Evolutionary conservation across 768 basidiomycete genomes (phyloP), one percentile per base, ranked within the genome.

Genomic region (Podaxis sp.): DNA sequence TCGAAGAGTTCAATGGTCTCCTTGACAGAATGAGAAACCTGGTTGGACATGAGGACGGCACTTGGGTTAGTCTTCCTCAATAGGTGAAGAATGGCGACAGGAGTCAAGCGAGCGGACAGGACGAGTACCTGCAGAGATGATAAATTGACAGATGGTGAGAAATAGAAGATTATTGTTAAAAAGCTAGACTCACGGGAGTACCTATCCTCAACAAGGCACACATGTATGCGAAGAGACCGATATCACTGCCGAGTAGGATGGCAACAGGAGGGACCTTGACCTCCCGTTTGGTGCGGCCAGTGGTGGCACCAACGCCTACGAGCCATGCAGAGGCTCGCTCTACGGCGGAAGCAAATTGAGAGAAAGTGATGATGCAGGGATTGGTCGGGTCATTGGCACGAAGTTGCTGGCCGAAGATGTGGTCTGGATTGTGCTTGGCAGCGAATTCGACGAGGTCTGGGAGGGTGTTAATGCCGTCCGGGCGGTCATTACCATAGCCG

Each of bases 391-490:
- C 64, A 29, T 69, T 68, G 22, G 65, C 51, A 13, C 71, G 70
- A 50, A 64, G 66, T 61, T 79, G 77, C 12, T 76, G 62, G 33
- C 76, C 75, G 46, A 77, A 78, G 27, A 74, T 68, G 33, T 75
- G 74, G 58, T 75, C 65, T 15, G 73, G 71, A 52, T 78, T 78
- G 55, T 75, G 66, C 27, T 57, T 58, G 2, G 77, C 73, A 47
- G 68, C 69, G 68, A 78, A 78, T 27, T 74, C 72, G 24, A 79
- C 72, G 49, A 78, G 71, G 49, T 77, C 74, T 15, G 75, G 75
- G 25, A 79, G 71, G 3, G 76, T 71, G 9, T 70, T 69, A 52
- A 78, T 68, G 15, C 72, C 75, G n/a, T 67, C 64, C 2, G 66
- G 58, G 13, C 58, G 63, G 65, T 73, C 72, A 22, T 65, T 59